These are phyloP conservation scores for Backusella psychrophila DNA, from an alignment of 192 early-diverging fungal species.

Conservation along the genomic window DNA sequence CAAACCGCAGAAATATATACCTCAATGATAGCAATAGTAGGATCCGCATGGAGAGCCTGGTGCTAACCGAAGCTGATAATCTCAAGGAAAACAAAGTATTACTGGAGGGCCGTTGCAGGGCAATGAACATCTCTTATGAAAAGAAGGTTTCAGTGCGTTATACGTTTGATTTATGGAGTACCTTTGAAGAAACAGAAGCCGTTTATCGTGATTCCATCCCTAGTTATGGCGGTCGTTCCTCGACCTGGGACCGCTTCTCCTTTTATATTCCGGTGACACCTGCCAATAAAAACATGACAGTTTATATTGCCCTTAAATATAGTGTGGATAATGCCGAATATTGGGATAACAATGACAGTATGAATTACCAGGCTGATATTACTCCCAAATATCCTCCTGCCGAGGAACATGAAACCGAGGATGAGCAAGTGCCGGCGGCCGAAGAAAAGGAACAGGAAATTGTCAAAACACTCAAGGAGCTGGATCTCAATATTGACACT, in stretches of 20 bases:
- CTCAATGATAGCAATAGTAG: conserved; percentile 24
- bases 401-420: not conserved
- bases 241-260: conserved; percentile 64
- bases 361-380: conserved; percentile 70
- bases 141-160: conserved; percentile 81
- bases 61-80: conserved; percentile 19
- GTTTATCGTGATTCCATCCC: conserved; percentile 58
- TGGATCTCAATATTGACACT: not conserved
- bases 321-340: conserved; percentile 66
- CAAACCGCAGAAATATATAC: conserved; percentile 54
- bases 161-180: conserved; percentile 81
- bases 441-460: not conserved
- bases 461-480: not conserved
- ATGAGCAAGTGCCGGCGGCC: not conserved
- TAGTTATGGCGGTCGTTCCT: conserved; percentile 37
- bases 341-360: conserved; percentile 95
- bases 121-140: conserved; percentile 84
- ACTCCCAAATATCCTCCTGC: not conserved
- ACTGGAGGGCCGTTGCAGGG: conserved; percentile 66
- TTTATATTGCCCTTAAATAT: conserved; percentile 68
- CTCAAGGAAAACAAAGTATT: conserved; percentile 45
- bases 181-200: conserved; percentile 64
- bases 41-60: conserved; percentile 3
- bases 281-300: conserved; percentile 27
- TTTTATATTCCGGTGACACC: conserved; percentile 58